Percentiles rank a stretch among this genome's conserved stretches.
Conservation (phyloP, 2,329 filamentous ascomycete genomes). For the Elsinoe perseae region DNA sequence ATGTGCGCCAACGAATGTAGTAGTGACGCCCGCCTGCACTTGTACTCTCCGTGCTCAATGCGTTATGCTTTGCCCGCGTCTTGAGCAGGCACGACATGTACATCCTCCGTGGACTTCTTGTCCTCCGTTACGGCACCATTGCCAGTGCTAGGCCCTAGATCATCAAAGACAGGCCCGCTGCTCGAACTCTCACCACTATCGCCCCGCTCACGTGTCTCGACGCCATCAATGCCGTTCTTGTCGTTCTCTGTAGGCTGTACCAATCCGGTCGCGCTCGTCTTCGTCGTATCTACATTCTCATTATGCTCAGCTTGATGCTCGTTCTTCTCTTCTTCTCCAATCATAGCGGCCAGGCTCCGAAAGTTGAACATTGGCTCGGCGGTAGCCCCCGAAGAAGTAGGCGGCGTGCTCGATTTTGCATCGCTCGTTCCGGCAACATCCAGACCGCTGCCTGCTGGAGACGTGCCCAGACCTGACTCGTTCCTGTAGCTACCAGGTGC, state of each 20-base stretch:
- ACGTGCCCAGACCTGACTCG: constrained; percentile 30
- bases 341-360: constrained; percentile 74
- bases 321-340: constrained; percentile 56
- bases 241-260: constrained; percentile 14
- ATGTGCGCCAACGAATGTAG: not conserved
- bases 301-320: constrained; percentile 32
- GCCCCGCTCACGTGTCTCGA: constrained; percentile 23
- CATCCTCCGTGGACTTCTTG: constrained; percentile 21
- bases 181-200: constrained; percentile 24
- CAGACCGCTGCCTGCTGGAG: constrained; percentile 42
- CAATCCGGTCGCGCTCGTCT: constrained; percentile 3
- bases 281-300: constrained; percentile 28
- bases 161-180: constrained; percentile 15
- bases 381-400: constrained; percentile 43
- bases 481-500: constrained; percentile 39
- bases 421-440: not conserved
- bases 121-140: constrained; percentile 19
- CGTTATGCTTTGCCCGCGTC: not conserved
- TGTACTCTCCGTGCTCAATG: not conserved
- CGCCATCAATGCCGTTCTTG: not conserved
- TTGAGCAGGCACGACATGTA: not conserved
- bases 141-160: constrained; percentile 17
- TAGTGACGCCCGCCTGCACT: not conserved
- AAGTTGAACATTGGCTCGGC: constrained; percentile 88
- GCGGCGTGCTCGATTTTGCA: constrained; percentile 33